Evolutionary conservation across 768 basidiomycete genomes (phyloP).

Genomic region (Mycena floridula): DNA sequence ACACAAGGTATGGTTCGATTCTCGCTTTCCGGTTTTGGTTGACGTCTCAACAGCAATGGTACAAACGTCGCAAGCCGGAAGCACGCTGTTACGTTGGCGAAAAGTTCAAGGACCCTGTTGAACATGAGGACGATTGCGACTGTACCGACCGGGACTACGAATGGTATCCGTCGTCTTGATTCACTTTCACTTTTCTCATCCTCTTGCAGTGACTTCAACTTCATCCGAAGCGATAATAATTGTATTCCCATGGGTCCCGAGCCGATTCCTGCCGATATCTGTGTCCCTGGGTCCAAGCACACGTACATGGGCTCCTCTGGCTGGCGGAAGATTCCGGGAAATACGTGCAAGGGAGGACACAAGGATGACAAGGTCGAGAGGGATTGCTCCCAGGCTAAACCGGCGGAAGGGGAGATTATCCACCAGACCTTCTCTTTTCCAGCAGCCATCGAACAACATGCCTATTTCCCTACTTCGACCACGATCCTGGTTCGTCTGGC

Average conservation of each 20-base stretch:
- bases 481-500: conserved; percentile 78
- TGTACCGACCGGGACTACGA: conserved; percentile 91
- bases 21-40: conserved; percentile 8
- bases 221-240: conserved; percentile 59
- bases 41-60: conserved; percentile 84
- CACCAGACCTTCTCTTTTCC: conserved; percentile 75
- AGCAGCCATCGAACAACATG: conserved; percentile 59
- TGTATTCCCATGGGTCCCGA: conserved; percentile 89
- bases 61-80: conserved; percentile 72
- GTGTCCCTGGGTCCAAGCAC: conserved; percentile 45
- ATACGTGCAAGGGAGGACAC: conserved; percentile 71
- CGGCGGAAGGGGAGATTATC: conserved; percentile 68
- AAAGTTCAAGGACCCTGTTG: conserved; percentile 83
- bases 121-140: conserved; percentile 74
- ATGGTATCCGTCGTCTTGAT: conserved; percentile 50
- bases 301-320: conserved; percentile 87
- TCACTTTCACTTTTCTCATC: not conserved
- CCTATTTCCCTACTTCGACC: conserved; percentile 63
- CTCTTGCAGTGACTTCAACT: conserved; percentile 84
- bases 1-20: conserved; percentile 86
- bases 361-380: conserved; percentile 72
- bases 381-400: conserved; percentile 77
- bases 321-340: conserved; percentile 87
- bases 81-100: conserved; percentile 88
- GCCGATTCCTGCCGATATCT: conserved; percentile 73